Evolutionary conservation across 1,284 basidiomycete genomes (phyloP).

Genomic region (Ceratobasidium sp.): DNA sequence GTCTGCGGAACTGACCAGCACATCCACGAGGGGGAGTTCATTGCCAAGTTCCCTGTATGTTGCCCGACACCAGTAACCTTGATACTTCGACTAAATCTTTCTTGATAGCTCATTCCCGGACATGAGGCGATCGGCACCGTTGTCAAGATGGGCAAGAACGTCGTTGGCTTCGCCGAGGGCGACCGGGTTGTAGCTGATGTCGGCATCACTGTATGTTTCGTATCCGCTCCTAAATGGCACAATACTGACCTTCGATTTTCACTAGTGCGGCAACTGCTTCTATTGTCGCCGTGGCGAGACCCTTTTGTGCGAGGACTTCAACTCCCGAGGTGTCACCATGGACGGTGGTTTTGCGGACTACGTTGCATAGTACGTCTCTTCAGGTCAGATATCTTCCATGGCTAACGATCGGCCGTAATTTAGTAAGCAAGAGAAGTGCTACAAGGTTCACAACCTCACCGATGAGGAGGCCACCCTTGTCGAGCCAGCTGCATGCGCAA

Average conservation of each 20-base stretch:
- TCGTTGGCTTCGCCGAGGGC: conserved; percentile 75
- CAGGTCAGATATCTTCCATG: not conserved
- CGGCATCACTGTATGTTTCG: conserved; percentile 61
- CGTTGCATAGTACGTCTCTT: conserved; percentile 74
- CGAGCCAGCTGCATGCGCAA: conserved; percentile 89
- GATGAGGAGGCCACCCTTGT: conserved; percentile 91
- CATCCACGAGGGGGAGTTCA: conserved; percentile 84
- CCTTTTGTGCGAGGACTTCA: conserved; percentile 84
- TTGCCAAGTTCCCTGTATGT: conserved; percentile 78
- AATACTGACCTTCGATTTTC: not conserved
- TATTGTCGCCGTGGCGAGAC: conserved; percentile 84
- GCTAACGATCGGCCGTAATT: not conserved
- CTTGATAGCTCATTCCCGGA: conserved; percentile 78
- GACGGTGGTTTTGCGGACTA: conserved; percentile 92
- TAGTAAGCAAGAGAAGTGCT: conserved; percentile 75
- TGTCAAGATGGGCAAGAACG: conserved; percentile 77
- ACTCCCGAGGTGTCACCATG: conserved; percentile 78
- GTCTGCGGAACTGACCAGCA: conserved; percentile 85
- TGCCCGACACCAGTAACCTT: conserved; percentile 17
- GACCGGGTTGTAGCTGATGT: conserved; percentile 86
- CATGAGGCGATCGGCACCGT: conserved; percentile 84
- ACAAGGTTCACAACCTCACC: conserved; percentile 86
- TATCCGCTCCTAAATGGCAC: not conserved
- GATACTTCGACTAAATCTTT: not conserved
- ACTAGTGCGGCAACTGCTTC: conserved; percentile 83